Conservation (phyloP, 2,329 filamentous ascomycete genomes). For the Aspergillus piperis region DNA sequence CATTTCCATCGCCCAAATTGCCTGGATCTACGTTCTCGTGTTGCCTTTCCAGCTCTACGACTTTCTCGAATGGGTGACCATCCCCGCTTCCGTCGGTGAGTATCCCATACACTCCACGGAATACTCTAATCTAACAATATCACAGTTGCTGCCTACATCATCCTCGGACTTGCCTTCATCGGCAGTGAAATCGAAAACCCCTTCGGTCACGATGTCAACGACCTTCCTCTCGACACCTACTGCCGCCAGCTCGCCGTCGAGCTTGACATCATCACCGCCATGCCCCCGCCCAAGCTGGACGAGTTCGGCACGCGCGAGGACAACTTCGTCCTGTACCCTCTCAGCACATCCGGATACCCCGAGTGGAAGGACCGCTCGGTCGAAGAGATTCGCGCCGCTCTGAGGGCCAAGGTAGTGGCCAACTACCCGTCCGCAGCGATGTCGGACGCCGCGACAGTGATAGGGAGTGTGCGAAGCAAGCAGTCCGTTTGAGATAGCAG, state of each 20-base stretch:
- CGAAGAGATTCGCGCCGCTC: slow-evolving; percentile 48
- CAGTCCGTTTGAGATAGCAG: slow-evolving; percentile 19
- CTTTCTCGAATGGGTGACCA: slow-evolving; percentile 69
- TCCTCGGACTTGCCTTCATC: slow-evolving; percentile 73
- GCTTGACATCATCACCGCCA: slow-evolving; percentile 70
- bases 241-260: slow-evolving; percentile 74
- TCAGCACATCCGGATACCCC: slow-evolving; percentile 49
- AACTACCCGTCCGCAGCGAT: slow-evolving; percentile 18
- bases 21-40: slow-evolving; percentile 78
- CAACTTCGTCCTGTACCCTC: slow-evolving; percentile 40
- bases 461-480: slow-evolving; percentile 24
- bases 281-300: slow-evolving; percentile 52
- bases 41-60: slow-evolving; percentile 77
- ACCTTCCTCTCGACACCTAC: slow-evolving; percentile 73
- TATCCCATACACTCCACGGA: not conserved
- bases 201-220: slow-evolving; percentile 81
- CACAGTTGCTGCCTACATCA: slow-evolving; percentile 70
- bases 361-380: slow-evolving; percentile 53
- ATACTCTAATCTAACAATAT: slow-evolving; percentile 10
- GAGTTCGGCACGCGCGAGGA: slow-evolving; percentile 49
- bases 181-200: slow-evolving; percentile 83
- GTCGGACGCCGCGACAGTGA: slow-evolving; percentile 28
- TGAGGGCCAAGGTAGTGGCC: slow-evolving; percentile 40
- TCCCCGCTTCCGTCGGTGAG: slow-evolving; percentile 67
- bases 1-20: slow-evolving; percentile 83